phyloP scores from a whole-genome alignment of 1,284 basidiomycete genomes.

The Fistulina hepatica region DNA sequence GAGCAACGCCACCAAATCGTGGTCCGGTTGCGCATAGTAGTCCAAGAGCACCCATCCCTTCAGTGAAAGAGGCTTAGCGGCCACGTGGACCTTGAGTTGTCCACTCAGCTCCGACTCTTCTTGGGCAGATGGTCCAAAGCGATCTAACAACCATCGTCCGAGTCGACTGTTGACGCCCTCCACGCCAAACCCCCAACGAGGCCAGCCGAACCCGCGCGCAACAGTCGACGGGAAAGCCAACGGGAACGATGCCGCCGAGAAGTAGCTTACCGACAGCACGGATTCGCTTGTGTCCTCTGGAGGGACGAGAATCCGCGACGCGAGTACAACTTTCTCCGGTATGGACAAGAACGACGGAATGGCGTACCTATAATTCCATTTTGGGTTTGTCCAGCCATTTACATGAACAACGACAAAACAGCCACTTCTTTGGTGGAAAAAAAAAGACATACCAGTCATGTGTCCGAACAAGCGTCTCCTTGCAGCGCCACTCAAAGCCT shows the following conservation, averaged over 20 bases:
- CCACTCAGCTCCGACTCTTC: constrained; percentile 7
- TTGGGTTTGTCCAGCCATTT: no score
- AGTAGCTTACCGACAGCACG: constrained; percentile 58
- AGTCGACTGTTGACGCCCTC: constrained; percentile 75
- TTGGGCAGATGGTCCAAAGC: constrained; percentile 20
- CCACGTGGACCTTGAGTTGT: neutral
- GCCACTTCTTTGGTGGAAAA: constrained; percentile 5
- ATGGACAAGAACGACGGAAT: constrained; percentile 69
- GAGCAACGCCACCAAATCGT: constrained; percentile 49
- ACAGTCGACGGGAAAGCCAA: constrained; percentile 63
- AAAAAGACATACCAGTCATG: constrained; percentile 65
- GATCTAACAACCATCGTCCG: constrained; percentile 55
- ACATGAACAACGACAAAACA: no score
- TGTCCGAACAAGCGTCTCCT: constrained; percentile 54
- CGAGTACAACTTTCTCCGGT: constrained; percentile 60
- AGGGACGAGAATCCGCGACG: constrained; percentile 41
- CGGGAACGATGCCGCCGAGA: constrained; percentile 75
- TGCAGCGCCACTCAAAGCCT: constrained; percentile 68
- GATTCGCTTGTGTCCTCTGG: constrained; percentile 30
- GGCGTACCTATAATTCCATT: constrained; percentile 74
- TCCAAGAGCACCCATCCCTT: constrained; percentile 68
- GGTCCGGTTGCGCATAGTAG: constrained; percentile 49
- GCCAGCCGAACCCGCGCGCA: constrained; percentile 75
- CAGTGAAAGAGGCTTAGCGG: constrained; percentile 30
- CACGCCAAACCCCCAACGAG: constrained; percentile 58